Evolutionary conservation across 2,329 filamentous ascomycete genomes (phyloP), one percentile per base, ranked within the genome.

Genomic region (Amesomyces nigricolor): DNA sequence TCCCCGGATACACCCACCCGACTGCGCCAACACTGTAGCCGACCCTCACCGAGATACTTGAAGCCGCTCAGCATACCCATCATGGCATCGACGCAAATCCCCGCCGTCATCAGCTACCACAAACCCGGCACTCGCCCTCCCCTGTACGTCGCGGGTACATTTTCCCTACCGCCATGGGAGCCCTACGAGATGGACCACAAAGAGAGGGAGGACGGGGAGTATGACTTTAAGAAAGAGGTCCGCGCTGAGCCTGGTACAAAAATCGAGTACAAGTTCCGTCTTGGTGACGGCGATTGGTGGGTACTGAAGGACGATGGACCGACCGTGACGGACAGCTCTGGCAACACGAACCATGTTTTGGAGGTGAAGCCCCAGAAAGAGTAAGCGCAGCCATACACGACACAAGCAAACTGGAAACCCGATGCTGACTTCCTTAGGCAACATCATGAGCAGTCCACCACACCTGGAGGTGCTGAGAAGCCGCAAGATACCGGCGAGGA

Each of bases 211-310:
- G 71, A 78, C 37, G 79, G 78, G n/a, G 73, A 84, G 52, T 72
- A 81, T 56, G 66, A 77, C 11, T 91, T 88, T 66, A 74, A 70
- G 43, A 81, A 81, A 56, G 70, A 75, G 1, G 74, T 89, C 44
- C 67, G 76, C 37, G 74, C 80, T 7, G 73, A 80, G 16, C 73
- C 79, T 19, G 79, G 79, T 19, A 77, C 80, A 46, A 78, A 81
- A 55, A 81, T 89, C 61, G 83, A 88, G 64, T 91, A 90, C 77
- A 91, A 89, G 70, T 87, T 91, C 62, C 79, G 85, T 30, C 73
- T 87, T 37, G 86, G 86, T 9, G 68, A 76, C 17, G 81, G 81
- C 47, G 79, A 88, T 60, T 88, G 83, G 81, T 89, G 86, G 86
- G 74, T 83, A 22, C 69, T 88, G 45, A 81, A 90, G 62, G 82